These are phyloP conservation scores for Blastobotrys peoriensis DNA, from an alignment of 805 yeast genomes.

Conservation along the genomic window DNA sequence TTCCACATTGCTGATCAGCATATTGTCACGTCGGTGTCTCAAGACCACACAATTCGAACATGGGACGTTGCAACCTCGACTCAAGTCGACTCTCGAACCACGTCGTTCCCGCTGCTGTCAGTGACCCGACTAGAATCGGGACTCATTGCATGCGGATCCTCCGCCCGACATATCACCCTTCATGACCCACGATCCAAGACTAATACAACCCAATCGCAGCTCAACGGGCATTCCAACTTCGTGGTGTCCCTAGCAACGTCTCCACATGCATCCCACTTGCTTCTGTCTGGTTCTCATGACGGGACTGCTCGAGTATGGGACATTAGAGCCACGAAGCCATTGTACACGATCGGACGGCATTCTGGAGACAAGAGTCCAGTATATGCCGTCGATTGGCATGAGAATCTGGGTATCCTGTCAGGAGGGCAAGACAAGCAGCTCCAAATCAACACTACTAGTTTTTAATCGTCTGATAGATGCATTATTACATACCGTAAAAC, in stretches of 20 bases:
- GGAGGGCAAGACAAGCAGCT: slow-evolving; percentile 94
- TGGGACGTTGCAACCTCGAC: slow-evolving; percentile 91
- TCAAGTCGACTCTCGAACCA: slow-evolving; percentile 80
- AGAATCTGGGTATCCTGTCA: slow-evolving; percentile 72
- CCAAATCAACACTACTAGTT: slow-evolving; percentile 54
- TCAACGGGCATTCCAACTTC: slow-evolving; percentile 86
- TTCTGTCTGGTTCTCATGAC: slow-evolving; percentile 92
- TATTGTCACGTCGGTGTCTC: slow-evolving; percentile 90
- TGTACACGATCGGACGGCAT: slow-evolving; percentile 79
- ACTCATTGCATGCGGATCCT: slow-evolving; percentile 85
- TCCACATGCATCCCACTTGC: slow-evolving; percentile 74
- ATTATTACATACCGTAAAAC: neutral
- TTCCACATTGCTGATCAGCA: slow-evolving; percentile 69
- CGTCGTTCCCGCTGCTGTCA: slow-evolving; percentile 79
- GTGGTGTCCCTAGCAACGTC: slow-evolving; percentile 72
- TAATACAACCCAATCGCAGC: slow-evolving; percentile 57
- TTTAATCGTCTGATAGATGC: neutral
- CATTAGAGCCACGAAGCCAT: slow-evolving; percentile 72
- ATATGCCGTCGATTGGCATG: slow-evolving; percentile 82
- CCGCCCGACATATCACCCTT: slow-evolving; percentile 93
- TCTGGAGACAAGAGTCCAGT: slow-evolving; percentile 53
- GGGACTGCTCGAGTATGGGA: slow-evolving; percentile 97
- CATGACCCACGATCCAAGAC: slow-evolving; percentile 79
- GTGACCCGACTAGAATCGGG: slow-evolving; percentile 59
- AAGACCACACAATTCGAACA: slow-evolving; percentile 90